phyloP scores from a whole-genome alignment of 129 eudicot genomes.

The Lactuca saligna region DNA sequence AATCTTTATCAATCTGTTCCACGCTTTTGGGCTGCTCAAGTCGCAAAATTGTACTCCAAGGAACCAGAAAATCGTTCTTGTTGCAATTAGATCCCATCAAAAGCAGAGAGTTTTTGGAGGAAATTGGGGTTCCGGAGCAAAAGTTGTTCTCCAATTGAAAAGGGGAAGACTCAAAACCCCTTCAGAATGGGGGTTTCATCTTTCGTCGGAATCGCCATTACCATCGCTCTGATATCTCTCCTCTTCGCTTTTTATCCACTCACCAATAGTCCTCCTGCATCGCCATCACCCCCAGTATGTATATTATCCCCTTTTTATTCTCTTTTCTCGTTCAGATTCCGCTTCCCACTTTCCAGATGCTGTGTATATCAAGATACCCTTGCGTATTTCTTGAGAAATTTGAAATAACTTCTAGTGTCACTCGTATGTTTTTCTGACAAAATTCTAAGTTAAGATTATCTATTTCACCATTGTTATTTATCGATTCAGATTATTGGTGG shows the following conservation, averaged over 20 bases:
- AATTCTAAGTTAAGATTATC: background rate
- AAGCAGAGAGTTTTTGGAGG: background rate
- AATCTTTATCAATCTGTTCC: background rate
- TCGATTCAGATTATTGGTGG: background rate
- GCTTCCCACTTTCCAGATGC: background rate
- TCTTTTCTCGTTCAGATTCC: background rate
- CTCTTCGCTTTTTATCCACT: slow-evolving; percentile 42
- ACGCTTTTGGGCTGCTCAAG: slow-evolving; percentile 9
- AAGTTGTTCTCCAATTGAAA: background rate
- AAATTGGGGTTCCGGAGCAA: slow-evolving; percentile 10
- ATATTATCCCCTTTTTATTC: background rate
- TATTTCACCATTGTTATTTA: background rate
- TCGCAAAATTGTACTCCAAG: background rate
- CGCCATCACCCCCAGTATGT: slow-evolving; percentile 31
- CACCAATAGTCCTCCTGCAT: slow-evolving; percentile 31
- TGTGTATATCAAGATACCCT: background rate
- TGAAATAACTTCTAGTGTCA: background rate
- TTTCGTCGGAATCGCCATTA: slow-evolving; percentile 53
- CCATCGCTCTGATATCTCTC: slow-evolving; percentile 53
- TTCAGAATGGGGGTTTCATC: slow-evolving; percentile 52
- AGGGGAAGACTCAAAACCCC: background rate
- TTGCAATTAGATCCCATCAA: slow-evolving; percentile 13
- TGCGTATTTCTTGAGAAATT: background rate
- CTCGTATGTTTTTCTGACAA: background rate
- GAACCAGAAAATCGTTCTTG: background rate